Evolutionary conservation across 208 protist genomes (phyloP).

Genomic region (Borovskyia barvae): DNA sequence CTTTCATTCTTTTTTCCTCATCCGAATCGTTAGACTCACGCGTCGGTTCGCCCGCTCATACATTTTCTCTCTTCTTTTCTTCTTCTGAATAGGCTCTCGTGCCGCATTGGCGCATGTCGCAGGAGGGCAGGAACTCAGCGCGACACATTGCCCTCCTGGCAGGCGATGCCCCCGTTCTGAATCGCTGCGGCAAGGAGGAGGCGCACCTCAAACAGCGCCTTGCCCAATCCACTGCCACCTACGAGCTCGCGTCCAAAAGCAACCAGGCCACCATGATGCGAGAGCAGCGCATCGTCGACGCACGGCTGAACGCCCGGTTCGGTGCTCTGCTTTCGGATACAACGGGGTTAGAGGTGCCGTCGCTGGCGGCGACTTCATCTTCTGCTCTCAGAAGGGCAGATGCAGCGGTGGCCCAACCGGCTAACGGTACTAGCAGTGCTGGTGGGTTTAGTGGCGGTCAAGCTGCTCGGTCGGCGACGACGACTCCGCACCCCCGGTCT

Average conservation of each 20-base stretch:
- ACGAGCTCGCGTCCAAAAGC: slow-evolving; percentile 4
- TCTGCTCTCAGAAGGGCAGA: too few relatives aligned
- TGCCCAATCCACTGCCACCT: slow-evolving; percentile 19
- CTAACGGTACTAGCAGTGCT: too few relatives aligned
- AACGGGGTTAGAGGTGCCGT: slow-evolving; percentile 4
- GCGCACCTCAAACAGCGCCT: slow-evolving; percentile 24
- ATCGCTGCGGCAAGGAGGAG: slow-evolving; percentile 29
- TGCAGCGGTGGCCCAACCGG: too few relatives aligned
- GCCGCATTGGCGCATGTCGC: too few relatives aligned
- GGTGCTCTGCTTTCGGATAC: slow-evolving; percentile 17
- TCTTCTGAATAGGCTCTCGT: too few relatives aligned
- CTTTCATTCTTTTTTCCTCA: too few relatives aligned
- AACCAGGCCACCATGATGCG: slow-evolving; percentile 13
- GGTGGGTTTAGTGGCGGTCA: too few relatives aligned
- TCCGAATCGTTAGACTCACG: too few relatives aligned
- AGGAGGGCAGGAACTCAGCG: slow-evolving; percentile 12
- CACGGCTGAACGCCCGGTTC: slow-evolving; percentile 34
- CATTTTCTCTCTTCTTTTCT: too few relatives aligned
- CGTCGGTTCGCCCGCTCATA: too few relatives aligned
- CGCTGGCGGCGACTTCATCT: background rate
- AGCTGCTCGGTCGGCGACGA: too few relatives aligned
- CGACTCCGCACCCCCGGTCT: too few relatives aligned
- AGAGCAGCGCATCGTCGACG: slow-evolving; percentile 29
- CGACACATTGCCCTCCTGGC: slow-evolving; percentile 36
- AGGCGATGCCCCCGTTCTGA: slow-evolving; percentile 36